Base-by-base conservation (phyloP, 345 rosid species). In the Rhodomyrtus tomentosa region DNA sequence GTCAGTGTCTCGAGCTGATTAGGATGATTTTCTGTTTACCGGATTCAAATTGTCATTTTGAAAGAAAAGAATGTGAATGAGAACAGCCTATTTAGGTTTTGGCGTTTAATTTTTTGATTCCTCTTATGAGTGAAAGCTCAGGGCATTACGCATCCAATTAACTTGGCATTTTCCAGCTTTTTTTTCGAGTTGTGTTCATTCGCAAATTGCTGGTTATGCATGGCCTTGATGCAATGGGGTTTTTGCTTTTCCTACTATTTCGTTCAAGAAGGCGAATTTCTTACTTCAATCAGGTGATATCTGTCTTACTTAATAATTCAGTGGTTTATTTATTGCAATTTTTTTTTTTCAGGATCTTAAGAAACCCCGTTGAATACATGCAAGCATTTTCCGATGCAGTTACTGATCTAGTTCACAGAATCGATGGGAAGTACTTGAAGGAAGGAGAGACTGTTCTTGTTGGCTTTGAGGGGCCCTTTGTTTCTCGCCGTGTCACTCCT, bases 401-500 rank as follows among this genome's bases (percentile, higher is more conserved):
- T 8, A 95, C 98, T 4, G 99, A 97, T 55, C 91, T 92, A 50
- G 92, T 96, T 5, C 93, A 92, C 16, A 91, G 89, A 86, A 90
- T 94, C 62, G 96, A 95, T 52, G 93, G 95, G 1, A 93, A 91
- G 87, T 94, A 90, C 86, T 89, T 97, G 87, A 95, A 95, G 88
- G 98, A 97, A 91, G 99, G 93, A 83, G 98, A 97, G 73, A 89
- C 86, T 79, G 89, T 97, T 85, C 93, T 90, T 68, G 96, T 97
- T 81, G 99, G 99, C 42, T 95, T 97, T 86, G 98, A 95, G 87
- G 99, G 99, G 16, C 96, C 95, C 81, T 97, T 97, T 86, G 99
- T 97, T 51, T 97, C 99, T 84, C 98, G 99, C 2, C 91, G 95
- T 15, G 95, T 97, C 84, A 94, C 99, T 1, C 99, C 99, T 11